A percentile compares a stretch with the other conserved stretches of the same genome.
These are phyloP conservation scores for Periconia macrospinosa DNA, from an alignment of 2,329 filamentous ascomycete genomes.

Conservation along the genomic window DNA sequence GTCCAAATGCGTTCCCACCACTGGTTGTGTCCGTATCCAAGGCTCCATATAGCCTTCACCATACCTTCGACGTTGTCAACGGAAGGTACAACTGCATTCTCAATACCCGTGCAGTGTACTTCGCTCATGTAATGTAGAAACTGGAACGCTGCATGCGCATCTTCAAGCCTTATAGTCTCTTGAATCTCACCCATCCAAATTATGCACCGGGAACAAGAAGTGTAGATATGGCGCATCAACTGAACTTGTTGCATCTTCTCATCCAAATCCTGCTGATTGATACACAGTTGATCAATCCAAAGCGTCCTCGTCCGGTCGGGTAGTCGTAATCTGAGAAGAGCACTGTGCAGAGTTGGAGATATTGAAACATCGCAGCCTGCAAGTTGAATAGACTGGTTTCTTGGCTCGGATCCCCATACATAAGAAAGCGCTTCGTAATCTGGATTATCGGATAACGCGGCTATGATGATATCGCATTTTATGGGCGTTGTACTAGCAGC, in stretches of 20 bases:
- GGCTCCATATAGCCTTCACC: constrained; percentile 12
- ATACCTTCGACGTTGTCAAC: constrained; percentile 7
- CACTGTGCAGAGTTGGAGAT: constrained; percentile 3
- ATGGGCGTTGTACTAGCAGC: neutral
- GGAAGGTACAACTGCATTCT: neutral
- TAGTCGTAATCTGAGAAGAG: constrained; percentile 13
- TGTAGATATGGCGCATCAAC: constrained; percentile 32
- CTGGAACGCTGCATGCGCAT: constrained; percentile 14
- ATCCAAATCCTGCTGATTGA: constrained; percentile 25
- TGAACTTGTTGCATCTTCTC: constrained; percentile 27
- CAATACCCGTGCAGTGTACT: neutral
- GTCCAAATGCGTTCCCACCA: constrained; percentile 25
- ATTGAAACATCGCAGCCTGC: constrained; percentile 1
- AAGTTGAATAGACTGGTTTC: neutral
- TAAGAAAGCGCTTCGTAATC: constrained; percentile 6
- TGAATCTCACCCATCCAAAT: constrained; percentile 27
- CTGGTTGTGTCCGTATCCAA: constrained; percentile 20
- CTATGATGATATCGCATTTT: constrained; percentile 3
- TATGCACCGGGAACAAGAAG: constrained; percentile 17
- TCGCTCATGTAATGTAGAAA: constrained; percentile 13
- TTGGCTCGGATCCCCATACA: constrained; percentile 2
- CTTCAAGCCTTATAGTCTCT: neutral
- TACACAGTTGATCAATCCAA: constrained; percentile 35
- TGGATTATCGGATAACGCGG: neutral
- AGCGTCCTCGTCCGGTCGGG: constrained; percentile 4